These are phyloP conservation scores for Stephanocyclus meneghinianus DNA, from an alignment of 352 stramenopile species.

Conservation along the genomic window DNA sequence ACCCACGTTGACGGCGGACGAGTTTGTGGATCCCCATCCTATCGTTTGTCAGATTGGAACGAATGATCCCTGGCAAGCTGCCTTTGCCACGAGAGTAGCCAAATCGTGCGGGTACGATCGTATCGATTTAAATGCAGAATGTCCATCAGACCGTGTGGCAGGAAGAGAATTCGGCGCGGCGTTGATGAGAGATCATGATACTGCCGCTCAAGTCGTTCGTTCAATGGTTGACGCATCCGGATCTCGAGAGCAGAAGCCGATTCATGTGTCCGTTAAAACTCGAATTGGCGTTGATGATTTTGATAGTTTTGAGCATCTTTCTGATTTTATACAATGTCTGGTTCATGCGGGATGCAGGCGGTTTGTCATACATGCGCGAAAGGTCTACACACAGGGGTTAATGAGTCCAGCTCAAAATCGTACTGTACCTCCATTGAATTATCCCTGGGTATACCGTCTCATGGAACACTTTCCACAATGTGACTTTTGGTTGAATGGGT, in stretches of 20 bases:
- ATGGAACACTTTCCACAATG: conserved; percentile 72
- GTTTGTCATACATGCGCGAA: conserved; percentile 76
- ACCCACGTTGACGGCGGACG: background rate
- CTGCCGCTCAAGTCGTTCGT: conserved; percentile 45
- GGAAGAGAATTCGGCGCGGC: conserved; percentile 70
- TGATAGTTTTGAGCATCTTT: conserved; percentile 62
- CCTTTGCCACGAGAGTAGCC: conserved; percentile 38
- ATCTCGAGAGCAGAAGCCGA: conserved; percentile 12
- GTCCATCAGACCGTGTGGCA: conserved; percentile 64
- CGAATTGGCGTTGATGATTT: conserved; percentile 69
- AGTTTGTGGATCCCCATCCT: conserved; percentile 62
- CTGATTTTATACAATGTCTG: conserved; percentile 45
- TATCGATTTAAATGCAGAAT: conserved; percentile 79
- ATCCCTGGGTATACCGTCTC: conserved; percentile 64
- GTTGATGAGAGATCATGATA: conserved; percentile 69
- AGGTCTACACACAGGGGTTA: conserved; percentile 48
- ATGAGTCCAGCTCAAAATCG: conserved; percentile 64
- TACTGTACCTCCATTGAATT: conserved; percentile 73
- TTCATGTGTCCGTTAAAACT: conserved; percentile 73
- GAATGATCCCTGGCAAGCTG: conserved; percentile 54
- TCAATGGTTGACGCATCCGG: conserved; percentile 43
- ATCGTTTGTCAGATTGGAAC: conserved; percentile 76
- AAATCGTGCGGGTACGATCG: conserved; percentile 67
- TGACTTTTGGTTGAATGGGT: conserved; percentile 76
- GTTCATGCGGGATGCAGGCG: conserved; percentile 45